Percentiles rank a stretch among this genome's conserved stretches.
Evolutionary conservation across 2,329 filamentous ascomycete genomes (phyloP).

Genomic region (Magnaporthales sp.): DNA sequence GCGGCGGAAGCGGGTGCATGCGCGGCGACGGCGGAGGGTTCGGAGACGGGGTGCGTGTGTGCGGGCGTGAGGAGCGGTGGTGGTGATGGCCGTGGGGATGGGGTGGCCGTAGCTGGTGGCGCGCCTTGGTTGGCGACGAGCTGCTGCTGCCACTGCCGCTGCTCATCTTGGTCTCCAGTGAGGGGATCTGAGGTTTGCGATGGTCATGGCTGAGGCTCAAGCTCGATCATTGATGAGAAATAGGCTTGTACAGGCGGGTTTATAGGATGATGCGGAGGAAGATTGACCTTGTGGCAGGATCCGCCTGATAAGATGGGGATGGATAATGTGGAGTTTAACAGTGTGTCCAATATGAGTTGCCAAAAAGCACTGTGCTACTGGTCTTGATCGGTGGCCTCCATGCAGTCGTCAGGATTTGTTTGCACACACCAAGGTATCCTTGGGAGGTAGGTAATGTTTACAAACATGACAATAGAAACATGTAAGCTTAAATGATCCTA

Average conservation of each 20-base stretch:
- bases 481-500: background rate
- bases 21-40: conserved; percentile 5
- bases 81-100: background rate
- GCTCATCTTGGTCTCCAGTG: conserved; percentile 5
- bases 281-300: no score
- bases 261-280: no score
- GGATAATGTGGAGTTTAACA: background rate
- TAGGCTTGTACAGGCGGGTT: background rate
- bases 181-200: background rate
- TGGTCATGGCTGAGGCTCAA: background rate
- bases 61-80: background rate
- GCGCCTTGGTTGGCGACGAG: conserved; percentile 2
- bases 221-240: background rate
- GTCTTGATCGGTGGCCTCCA: background rate
- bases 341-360: no score
- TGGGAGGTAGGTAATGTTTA: no score
- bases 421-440: no score
- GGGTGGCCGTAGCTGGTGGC: conserved; percentile 5
- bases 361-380: background rate
- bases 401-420: background rate
- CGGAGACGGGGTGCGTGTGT: background rate
- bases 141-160: conserved; percentile 7
- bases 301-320: background rate
- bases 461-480: background rate
- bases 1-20: conserved; percentile 2